Evolutionary conservation across 1,284 basidiomycete species (phyloP), one percentile per base, ranked within the genome.

Genomic region (Apiotrichum montevideense): DNA sequence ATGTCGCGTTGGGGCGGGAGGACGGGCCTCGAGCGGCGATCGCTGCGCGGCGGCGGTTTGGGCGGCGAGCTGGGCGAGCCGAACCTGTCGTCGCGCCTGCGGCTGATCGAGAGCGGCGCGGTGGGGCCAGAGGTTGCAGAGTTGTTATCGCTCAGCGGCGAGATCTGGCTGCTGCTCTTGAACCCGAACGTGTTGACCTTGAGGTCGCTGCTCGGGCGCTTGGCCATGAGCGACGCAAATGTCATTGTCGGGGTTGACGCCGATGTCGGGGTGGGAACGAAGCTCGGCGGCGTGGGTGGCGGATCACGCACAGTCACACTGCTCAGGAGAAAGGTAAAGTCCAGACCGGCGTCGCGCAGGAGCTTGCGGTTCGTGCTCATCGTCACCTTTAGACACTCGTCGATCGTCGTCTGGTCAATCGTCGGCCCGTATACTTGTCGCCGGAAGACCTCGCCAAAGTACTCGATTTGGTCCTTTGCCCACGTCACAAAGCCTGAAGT

Each of bases 351-450:
- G 68, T 96, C 93, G 77, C 91, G 87, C 11, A 94, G 79, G 2
- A 93, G 82, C 88, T 89, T 91, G 64, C 83, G 84, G 69, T 88
- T 89, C 71, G 94, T 88, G 1, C 80, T 74, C 54, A 85, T 82
- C 0, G 88, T 88, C 39, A 92, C 86, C 44, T 82, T 80, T 55
- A 88, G 76, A 29, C 89, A 87, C 62, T 91, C 87, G 42, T 90
- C 82, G 5, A 90, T 81, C 0, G 85, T 82, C 52, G 80, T 76
- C 7, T 80, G 77, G 49, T 87, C 85, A 10, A 87, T 82, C 61
- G 90, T 87, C 3, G 86, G 84, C 15, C 84, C 87, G 71, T 93
- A 96, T 0, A 98, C 92, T 72, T 98, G 96, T 57, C 87, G 86
- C 51, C 87, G 80, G 76, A 98, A 98, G 69, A 87, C 86, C 56